phyloP scores from a whole-genome alignment of 306 rosid genomes.

The Prinsepia uniflora region DNA sequence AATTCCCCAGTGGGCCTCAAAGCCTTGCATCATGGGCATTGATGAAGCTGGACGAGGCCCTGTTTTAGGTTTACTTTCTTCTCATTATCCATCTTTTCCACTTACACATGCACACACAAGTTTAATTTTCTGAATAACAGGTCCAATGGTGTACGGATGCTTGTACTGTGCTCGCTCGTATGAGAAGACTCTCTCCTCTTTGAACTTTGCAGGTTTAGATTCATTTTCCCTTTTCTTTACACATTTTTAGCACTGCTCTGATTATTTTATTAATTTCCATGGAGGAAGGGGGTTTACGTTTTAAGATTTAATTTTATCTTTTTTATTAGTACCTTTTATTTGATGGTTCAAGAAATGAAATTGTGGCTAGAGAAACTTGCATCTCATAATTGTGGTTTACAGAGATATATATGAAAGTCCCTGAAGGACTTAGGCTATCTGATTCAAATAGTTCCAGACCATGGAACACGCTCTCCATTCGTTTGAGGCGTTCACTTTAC shows the following conservation, averaged over 20 bases:
- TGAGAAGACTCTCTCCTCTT: constrained; percentile 56
- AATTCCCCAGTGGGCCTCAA: constrained; percentile 59
- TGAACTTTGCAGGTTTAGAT: constrained; percentile 70
- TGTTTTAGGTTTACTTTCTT: constrained; percentile 48
- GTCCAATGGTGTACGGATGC: constrained; percentile 81
- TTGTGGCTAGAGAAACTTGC: too few relatives aligned
- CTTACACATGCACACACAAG: neutral
- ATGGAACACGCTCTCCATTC: too few relatives aligned
- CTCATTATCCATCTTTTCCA: neutral
- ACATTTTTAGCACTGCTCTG: neutral
- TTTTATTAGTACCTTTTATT: too few relatives aligned
- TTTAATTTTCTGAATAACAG: neutral
- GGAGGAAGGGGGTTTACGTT: too few relatives aligned
- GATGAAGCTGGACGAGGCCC: constrained; percentile 99
- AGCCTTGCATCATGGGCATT: constrained; percentile 84
- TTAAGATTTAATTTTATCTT: too few relatives aligned
- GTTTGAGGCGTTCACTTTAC: too few relatives aligned
- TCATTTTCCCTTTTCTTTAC: neutral
- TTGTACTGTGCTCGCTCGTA: constrained; percentile 76
- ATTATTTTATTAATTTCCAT: neutral
- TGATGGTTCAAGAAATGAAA: too few relatives aligned
- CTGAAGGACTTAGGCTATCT: too few relatives aligned
- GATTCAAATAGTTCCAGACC: too few relatives aligned
- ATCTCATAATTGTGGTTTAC: too few relatives aligned
- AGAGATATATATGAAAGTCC: too few relatives aligned